phyloP scores from a whole-genome alignment of 257 asterid species.

The Cynanchum wilfordii region DNA sequence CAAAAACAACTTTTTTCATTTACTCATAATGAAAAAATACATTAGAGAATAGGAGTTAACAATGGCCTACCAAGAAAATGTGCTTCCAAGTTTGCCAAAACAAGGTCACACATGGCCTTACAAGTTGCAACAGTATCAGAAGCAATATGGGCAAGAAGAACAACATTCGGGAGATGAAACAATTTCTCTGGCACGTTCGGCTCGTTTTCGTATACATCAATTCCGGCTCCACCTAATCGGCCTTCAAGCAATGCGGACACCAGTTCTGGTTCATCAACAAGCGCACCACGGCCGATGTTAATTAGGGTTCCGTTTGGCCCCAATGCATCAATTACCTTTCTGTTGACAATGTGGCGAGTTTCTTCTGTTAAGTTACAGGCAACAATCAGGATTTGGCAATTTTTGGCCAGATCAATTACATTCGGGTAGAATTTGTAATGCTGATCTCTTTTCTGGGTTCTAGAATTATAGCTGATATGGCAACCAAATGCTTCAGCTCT shows the following conservation, averaged over 20 bases:
- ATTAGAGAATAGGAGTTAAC: slow-evolving; percentile 33
- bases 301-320: slow-evolving; percentile 76
- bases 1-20: too few species aligned
- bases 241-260: slow-evolving; percentile 80
- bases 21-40: background rate
- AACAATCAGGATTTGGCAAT: slow-evolving; percentile 65
- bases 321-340: slow-evolving; percentile 61
- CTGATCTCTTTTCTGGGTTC: slow-evolving; percentile 39
- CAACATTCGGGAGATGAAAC: slow-evolving; percentile 49
- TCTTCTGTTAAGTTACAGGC: slow-evolving; percentile 69
- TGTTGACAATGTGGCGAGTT: slow-evolving; percentile 60
- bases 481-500: slow-evolving; percentile 77
- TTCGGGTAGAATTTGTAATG: slow-evolving; percentile 44
- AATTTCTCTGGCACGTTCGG: slow-evolving; percentile 62
- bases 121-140: slow-evolving; percentile 56
- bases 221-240: slow-evolving; percentile 85
- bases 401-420: slow-evolving; percentile 59
- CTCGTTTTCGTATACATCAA: slow-evolving; percentile 76
- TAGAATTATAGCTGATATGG: slow-evolving; percentile 48
- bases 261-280: slow-evolving; percentile 70
- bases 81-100: slow-evolving; percentile 52
- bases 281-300: slow-evolving; percentile 81
- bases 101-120: slow-evolving; percentile 63
- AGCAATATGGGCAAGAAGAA: slow-evolving; percentile 56
- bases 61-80: slow-evolving; percentile 49